phyloP scores from a whole-genome alignment of 129 eudicot species.

The Chrysanthemum seticuspe region DNA sequence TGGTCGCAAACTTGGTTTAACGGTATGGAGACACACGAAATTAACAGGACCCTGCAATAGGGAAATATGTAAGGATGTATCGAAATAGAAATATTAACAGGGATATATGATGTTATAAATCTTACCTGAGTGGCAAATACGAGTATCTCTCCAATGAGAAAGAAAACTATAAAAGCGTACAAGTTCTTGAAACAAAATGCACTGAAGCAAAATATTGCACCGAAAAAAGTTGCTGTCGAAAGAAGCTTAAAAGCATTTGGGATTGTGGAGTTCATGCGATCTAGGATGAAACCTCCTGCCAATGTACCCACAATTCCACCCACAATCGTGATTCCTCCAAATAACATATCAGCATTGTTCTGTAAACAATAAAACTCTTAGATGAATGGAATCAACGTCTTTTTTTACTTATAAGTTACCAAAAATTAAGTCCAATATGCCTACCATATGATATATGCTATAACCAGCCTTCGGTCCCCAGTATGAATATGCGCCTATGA shows the following conservation, averaged over 20 bases:
- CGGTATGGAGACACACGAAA: conserved; percentile 80
- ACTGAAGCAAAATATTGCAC: conserved; percentile 79
- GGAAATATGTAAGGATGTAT: neutral
- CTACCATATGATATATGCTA: conserved; percentile 45
- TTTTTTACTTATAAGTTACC: neutral
- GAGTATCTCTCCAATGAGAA: conserved; percentile 78
- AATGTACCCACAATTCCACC: conserved; percentile 88
- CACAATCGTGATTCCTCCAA: conserved; percentile 82
- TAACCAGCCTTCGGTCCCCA: conserved; percentile 46
- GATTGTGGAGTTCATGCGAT: conserved; percentile 67
- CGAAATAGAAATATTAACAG: neutral
- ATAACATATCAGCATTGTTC: conserved; percentile 78
- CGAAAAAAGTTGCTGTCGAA: conserved; percentile 64
- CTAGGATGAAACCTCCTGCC: conserved; percentile 75
- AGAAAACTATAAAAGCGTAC: conserved; percentile 58
- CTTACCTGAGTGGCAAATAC: conserved; percentile 93
- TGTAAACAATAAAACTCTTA: conserved; percentile 23
- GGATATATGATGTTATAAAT: no score
- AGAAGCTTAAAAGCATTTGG: conserved; percentile 98
- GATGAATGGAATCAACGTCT: neutral
- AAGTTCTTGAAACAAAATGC: conserved; percentile 80
- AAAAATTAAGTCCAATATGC: conserved; percentile 18
- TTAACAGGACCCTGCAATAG: conserved; percentile 89
- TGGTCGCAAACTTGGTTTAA: conserved; percentile 85
- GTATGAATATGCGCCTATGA: conserved; percentile 43